A percentile compares a stretch with the other conserved stretches of the same genome.
Evolutionary conservation across 371 early-diverging fungal genomes (phyloP).

Genomic region (Dichotomocladium elegans): DNA sequence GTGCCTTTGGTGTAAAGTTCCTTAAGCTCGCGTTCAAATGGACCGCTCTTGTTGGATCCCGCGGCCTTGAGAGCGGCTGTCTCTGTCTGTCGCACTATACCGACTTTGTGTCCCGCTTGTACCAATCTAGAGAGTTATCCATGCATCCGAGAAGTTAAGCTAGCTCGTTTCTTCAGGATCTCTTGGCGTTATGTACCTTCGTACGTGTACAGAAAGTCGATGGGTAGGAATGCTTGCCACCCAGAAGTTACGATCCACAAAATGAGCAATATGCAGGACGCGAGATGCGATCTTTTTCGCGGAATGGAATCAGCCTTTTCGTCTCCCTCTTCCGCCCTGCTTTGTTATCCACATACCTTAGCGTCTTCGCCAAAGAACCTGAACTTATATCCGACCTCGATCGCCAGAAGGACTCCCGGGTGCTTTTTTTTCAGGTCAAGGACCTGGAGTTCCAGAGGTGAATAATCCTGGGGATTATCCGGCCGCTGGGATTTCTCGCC

Average conservation of each 20-base stretch:
- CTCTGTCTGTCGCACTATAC: conserved; percentile 81
- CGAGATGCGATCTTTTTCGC: conserved; percentile 59
- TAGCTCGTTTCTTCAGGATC: not conserved
- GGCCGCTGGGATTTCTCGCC: conserved; percentile 11
- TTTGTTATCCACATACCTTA: conserved; percentile 24
- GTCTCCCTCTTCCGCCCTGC: not conserved
- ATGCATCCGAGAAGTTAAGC: not conserved
- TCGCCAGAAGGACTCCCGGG: conserved; percentile 68
- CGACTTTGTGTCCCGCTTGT: conserved; percentile 79
- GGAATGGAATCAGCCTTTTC: too few species aligned
- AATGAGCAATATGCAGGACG: conserved; percentile 74
- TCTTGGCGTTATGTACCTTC: too few species aligned
- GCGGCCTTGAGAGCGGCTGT: conserved; percentile 83
- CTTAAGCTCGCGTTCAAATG: conserved; percentile 71
- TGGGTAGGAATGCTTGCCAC: conserved; percentile 80
- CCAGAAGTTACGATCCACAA: conserved; percentile 72
- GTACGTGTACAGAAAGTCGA: conserved; percentile 73
- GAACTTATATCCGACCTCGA: conserved; percentile 91
- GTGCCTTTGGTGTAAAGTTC: conserved; percentile 81
- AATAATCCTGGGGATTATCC: conserved; percentile 32
- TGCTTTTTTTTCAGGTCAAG: conserved; percentile 67
- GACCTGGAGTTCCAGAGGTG: conserved; percentile 81
- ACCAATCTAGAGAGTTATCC: conserved; percentile 59
- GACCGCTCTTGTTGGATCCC: conserved; percentile 67
- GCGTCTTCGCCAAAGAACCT: conserved; percentile 81